A percentile compares a stretch with the other conserved stretches of the same genome.
Conservation (phyloP, 331 rosid genomes). For the Acacia pycnantha region DNA sequence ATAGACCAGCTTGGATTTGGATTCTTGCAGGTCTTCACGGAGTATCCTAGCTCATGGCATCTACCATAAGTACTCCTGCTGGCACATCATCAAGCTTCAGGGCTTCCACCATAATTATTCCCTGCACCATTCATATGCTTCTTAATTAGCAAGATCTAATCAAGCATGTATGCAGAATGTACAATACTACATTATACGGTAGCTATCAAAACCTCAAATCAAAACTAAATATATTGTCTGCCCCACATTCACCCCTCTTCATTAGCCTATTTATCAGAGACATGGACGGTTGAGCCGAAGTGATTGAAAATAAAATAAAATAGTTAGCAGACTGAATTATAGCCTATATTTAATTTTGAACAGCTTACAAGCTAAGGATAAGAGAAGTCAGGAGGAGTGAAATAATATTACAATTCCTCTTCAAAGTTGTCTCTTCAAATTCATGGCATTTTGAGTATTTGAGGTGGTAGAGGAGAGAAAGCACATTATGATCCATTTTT, state of each 20-base stretch:
- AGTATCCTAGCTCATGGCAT: too few relatives aligned
- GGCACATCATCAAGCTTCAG: too few relatives aligned
- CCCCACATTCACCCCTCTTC: not conserved
- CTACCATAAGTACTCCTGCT: too few relatives aligned
- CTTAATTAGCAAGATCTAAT: too few relatives aligned
- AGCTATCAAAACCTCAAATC: not conserved
- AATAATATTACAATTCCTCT: not conserved
- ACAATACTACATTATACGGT: too few relatives aligned
- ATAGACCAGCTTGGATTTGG: too few relatives aligned
- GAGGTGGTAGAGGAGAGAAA: not conserved
- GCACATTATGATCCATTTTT: not conserved
- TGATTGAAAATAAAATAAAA: not conserved
- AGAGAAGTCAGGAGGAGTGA: not conserved
- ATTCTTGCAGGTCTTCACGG: too few relatives aligned
- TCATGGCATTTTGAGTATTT: not conserved
- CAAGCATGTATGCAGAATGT: too few relatives aligned
- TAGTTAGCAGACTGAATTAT: not conserved
- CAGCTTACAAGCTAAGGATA: not conserved
- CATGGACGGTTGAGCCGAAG: not conserved
- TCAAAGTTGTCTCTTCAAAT: too few relatives aligned
- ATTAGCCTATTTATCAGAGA: not conserved
- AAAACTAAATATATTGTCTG: slow-evolving; percentile 8
- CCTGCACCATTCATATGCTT: too few relatives aligned
- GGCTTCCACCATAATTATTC: too few relatives aligned
- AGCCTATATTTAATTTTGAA: not conserved